A percentile compares a stretch with the other conserved stretches of the same genome.
phyloP scores from a whole-genome alignment of 2,329 filamentous ascomycete species.

The Cordyceps tenuipes region DNA sequence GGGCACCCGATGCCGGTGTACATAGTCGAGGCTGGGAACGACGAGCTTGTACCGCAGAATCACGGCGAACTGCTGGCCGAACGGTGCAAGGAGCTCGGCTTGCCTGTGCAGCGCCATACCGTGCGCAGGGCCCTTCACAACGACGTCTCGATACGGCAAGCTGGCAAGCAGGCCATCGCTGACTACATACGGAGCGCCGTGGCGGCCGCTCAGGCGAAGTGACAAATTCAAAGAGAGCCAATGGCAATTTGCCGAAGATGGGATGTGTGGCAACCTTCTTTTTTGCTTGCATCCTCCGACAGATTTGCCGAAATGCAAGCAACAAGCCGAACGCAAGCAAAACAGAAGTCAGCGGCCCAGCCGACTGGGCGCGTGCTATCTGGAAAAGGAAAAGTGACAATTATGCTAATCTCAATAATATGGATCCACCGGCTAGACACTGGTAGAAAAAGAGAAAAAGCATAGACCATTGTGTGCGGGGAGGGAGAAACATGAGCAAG shows the following conservation, averaged over 20 bases:
- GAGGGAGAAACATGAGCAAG: not conserved
- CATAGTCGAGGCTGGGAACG: conserved; percentile 48
- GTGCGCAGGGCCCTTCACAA: conserved; percentile 48
- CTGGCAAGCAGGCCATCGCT: conserved; percentile 37
- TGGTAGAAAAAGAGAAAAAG: conserved; percentile 1
- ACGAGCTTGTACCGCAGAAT: conserved; percentile 48
- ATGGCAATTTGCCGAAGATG: not conserved
- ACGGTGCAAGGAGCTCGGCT: conserved; percentile 38
- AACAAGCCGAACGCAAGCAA: too few species aligned
- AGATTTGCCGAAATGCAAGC: too few species aligned
- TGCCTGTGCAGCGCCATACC: conserved; percentile 36
- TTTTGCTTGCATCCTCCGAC: too few species aligned
- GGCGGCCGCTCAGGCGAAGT: not conserved
- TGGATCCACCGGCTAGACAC: not conserved
- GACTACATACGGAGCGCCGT: conserved; percentile 29
- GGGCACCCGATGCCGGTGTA: conserved; percentile 29
- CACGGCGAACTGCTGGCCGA: conserved; percentile 39
- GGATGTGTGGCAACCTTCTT: not conserved
- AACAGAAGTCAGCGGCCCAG: not conserved
- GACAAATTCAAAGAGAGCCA: not conserved
- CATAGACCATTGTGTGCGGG: conserved; percentile 4
- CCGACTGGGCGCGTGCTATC: not conserved
- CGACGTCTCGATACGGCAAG: conserved; percentile 40
- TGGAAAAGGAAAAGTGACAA: not conserved
- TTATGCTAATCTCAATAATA: not conserved